Conservation (phyloP, 1,284 basidiomycete genomes). For the Anthracocystis setariae region DNA sequence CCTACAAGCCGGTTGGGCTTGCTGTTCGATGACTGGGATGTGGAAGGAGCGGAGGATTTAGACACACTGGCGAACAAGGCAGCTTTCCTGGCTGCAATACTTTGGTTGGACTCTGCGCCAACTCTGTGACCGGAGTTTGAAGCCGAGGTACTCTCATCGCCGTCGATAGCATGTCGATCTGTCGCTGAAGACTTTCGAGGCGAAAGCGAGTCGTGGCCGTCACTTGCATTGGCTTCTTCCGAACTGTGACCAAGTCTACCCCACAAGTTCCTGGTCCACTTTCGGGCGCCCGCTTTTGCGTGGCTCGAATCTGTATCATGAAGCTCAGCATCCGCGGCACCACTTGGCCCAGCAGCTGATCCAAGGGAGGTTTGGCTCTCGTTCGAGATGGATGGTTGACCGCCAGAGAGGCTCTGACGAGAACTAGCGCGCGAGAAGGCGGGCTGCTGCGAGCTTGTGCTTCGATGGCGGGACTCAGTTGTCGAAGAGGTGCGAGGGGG, state of each 20-base stretch:
- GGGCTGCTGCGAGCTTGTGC: conserved; percentile 27
- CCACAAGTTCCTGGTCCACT: conserved; percentile 52
- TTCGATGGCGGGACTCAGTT: conserved; percentile 28
- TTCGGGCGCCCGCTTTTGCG: conserved; percentile 16
- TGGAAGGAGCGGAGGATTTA: conserved; percentile 28
- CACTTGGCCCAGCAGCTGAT: not conserved
- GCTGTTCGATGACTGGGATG: conserved; percentile 15
- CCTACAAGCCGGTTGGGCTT: conserved; percentile 36
- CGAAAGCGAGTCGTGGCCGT: conserved; percentile 14
- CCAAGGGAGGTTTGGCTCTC: conserved; percentile 11
- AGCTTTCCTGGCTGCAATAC: conserved; percentile 38
- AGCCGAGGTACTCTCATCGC: conserved; percentile 10
- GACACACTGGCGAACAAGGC: conserved; percentile 24
- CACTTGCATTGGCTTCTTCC: conserved; percentile 18
- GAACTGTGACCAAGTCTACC: conserved; percentile 32
- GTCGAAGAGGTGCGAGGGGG: conserved; percentile 34
- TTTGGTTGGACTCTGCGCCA: conserved; percentile 33
- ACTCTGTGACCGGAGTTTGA: conserved; percentile 14
- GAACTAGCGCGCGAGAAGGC: conserved; percentile 18
- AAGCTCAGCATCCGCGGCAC: not conserved
- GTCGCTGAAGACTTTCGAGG: conserved; percentile 29
- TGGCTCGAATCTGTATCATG: conserved; percentile 9
- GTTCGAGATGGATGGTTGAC: conserved; percentile 15
- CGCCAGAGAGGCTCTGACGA: conserved; percentile 19
- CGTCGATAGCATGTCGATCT: conserved; percentile 33